A percentile compares a stretch with the other conserved stretches of the same genome.
phyloP scores from a whole-genome alignment of 2,329 filamentous ascomycete species.

The Pyricularia sp. region DNA sequence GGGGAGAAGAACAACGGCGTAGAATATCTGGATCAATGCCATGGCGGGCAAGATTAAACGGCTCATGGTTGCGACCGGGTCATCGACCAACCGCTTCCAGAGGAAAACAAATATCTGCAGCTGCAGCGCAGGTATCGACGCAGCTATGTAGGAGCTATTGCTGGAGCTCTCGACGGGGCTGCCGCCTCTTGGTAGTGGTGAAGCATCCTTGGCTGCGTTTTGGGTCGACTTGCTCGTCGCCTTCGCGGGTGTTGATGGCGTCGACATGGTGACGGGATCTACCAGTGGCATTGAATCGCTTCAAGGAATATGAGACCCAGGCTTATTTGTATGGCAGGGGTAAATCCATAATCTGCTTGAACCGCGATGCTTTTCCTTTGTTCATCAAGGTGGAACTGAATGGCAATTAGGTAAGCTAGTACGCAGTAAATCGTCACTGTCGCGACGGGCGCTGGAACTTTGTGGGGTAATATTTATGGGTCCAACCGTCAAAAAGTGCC shows the following conservation, averaged over 20 bases:
- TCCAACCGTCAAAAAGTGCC: neutral
- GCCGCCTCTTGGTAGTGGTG: conserved; percentile 1
- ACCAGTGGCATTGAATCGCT: conserved; percentile 15
- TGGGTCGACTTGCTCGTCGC: conserved; percentile 4
- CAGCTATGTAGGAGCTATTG: conserved; percentile 8
- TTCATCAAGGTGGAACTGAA: neutral
- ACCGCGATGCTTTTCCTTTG: neutral
- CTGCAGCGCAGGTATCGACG: conserved; percentile 16
- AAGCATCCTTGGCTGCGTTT: neutral
- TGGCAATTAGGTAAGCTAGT: neutral
- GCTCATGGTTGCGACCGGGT: conserved; percentile 17
- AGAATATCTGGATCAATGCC: conserved; percentile 24
- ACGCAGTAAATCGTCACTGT: neutral
- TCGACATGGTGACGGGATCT: conserved; percentile 20
- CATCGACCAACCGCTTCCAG: conserved; percentile 17
- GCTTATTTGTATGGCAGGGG: neutral
- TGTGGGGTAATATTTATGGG: neutral
- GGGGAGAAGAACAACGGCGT: conserved; percentile 51
- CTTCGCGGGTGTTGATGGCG: conserved; percentile 10
- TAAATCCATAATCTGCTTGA: neutral
- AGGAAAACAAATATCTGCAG: conserved; percentile 13
- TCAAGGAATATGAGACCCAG: neutral
- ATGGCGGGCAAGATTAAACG: conserved; percentile 16
- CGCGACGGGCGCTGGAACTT: neutral
- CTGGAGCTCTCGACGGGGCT: conserved; percentile 2